Evolutionary conservation across 495 filamentous ascomycete species (phyloP).

Genomic region (Penicillium pancosmium): DNA sequence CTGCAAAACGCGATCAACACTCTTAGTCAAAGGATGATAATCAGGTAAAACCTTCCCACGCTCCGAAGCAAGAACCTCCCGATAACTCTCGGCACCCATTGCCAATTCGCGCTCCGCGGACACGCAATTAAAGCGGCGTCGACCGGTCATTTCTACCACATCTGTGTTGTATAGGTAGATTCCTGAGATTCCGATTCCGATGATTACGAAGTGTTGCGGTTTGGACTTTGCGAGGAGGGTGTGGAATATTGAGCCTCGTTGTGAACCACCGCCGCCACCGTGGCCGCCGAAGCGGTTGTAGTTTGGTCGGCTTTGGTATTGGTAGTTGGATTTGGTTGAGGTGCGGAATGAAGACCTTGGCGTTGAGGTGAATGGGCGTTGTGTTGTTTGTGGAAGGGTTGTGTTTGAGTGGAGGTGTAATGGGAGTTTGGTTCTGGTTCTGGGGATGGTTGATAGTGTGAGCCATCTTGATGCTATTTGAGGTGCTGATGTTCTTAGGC

Average conservation of each 20-base stretch:
- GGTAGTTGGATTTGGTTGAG: background rate
- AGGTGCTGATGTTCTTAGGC: background rate
- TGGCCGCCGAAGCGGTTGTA: slow-evolving; percentile 37
- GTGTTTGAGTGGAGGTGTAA: background rate
- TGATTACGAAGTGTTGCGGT: slow-evolving; percentile 37
- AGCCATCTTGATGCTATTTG: slow-evolving; percentile 9
- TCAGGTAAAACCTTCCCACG: slow-evolving; percentile 51
- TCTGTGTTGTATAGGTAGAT: slow-evolving; percentile 79
- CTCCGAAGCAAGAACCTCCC: slow-evolving; percentile 52
- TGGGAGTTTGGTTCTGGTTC: background rate
- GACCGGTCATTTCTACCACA: slow-evolving; percentile 75
- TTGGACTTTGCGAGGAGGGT: slow-evolving; percentile 25
- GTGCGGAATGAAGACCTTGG: background rate
- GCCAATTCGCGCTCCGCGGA: slow-evolving; percentile 55
- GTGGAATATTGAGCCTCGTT: slow-evolving; percentile 14
- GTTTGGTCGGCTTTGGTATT: slow-evolving; percentile 12
- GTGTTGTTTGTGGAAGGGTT: background rate
- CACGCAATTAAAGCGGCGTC: slow-evolving; percentile 81
- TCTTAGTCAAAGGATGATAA: slow-evolving; percentile 49
- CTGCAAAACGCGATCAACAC: slow-evolving; percentile 70
- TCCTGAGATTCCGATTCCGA: slow-evolving; percentile 34
- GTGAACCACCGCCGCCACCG: background rate
- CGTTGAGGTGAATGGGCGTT: slow-evolving; percentile 26
- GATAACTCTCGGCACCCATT: slow-evolving; percentile 55
- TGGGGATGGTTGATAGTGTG: background rate